These are phyloP conservation scores for Ascochyta fabae DNA, from an alignment of 2,329 filamentous ascomycete genomes.

Conservation along the genomic window DNA sequence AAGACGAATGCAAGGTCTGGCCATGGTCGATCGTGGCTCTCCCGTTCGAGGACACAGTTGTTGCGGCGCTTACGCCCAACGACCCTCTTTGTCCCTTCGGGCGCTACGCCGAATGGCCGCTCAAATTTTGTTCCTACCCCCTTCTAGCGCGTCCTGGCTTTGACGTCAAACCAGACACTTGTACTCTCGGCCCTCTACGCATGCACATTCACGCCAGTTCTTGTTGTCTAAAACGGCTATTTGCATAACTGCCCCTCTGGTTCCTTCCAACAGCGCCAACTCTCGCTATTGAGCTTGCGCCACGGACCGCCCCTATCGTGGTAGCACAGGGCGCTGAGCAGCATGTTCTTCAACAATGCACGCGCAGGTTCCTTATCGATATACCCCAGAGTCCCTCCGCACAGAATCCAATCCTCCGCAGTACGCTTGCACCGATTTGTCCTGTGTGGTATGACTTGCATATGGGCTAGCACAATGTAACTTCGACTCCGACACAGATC, in stretches of 20 bases:
- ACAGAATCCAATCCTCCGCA: conserved; percentile 25
- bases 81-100: conserved; percentile 10
- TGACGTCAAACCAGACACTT: conserved; percentile 2
- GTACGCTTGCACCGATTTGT: conserved; percentile 39
- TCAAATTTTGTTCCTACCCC: conserved; percentile 9
- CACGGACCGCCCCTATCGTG: conserved; percentile 5
- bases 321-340: conserved; percentile 29
- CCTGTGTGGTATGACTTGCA: not conserved
- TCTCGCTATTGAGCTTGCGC: conserved; percentile 9
- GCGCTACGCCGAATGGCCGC: conserved; percentile 8
- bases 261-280: not conserved
- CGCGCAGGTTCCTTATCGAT: conserved; percentile 12
- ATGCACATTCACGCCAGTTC: not conserved
- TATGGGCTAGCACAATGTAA: too few relatives aligned
- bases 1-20: conserved; percentile 4
- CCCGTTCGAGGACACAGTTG: not conserved
- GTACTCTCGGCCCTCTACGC: not conserved
- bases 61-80: conserved; percentile 3
- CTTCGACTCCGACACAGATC: too few relatives aligned
- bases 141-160: conserved; percentile 11
- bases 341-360: conserved; percentile 23
- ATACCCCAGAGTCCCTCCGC: conserved; percentile 35
- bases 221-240: not conserved
- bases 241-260: not conserved
- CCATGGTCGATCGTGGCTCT: not conserved